Percentiles rank a stretch among this genome's conserved stretches.
phyloP scores from a whole-genome alignment of 2,329 filamentous ascomycete species.

The Lachnellula subtilissima region DNA sequence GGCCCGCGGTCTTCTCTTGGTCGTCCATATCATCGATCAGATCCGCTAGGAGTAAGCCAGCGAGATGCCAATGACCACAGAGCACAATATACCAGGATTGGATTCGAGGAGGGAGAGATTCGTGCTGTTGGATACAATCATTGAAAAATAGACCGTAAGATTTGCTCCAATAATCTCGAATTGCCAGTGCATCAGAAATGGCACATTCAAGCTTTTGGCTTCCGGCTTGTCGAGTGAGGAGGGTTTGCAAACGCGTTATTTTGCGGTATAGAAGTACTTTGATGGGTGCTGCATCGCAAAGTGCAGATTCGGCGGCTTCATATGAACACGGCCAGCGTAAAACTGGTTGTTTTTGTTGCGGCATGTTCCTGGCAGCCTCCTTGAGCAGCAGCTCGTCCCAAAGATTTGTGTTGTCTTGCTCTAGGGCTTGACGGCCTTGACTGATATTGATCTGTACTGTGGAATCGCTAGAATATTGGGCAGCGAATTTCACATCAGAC shows the following conservation, averaged over 20 bases:
- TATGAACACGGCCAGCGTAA: constrained; percentile 49
- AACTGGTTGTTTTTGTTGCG: constrained; percentile 3
- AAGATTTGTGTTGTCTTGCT: too few species aligned
- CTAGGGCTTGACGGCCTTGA: too few species aligned
- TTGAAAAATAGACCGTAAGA: too few species aligned
- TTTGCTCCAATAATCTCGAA: constrained; percentile 38
- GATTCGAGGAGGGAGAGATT: constrained; percentile 46
- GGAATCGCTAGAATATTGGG: too few species aligned
- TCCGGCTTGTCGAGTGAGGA: constrained; percentile 38
- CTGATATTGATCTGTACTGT: too few species aligned
- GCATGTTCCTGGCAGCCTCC: too few species aligned
- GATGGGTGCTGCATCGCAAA: constrained; percentile 50
- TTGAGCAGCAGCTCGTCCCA: too few species aligned
- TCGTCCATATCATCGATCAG: constrained; percentile 46
- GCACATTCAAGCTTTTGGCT: constrained; percentile 42
- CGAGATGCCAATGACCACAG: constrained; percentile 54
- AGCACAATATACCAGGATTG: constrained; percentile 58
- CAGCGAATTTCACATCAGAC: too few species aligned
- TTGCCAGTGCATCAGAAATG: constrained; percentile 42
- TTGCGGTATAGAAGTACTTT: constrained; percentile 56
- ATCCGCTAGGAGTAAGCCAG: constrained; percentile 50
- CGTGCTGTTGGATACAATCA: constrained; percentile 47
- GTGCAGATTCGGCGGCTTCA: constrained; percentile 43
- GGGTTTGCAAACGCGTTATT: constrained; percentile 50
- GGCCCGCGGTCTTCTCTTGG: constrained; percentile 17